Percentiles rank a stretch among this genome's conserved stretches.
Conservation (phyloP, 768 basidiomycete species). For the Xerocomus spinulosus region DNA sequence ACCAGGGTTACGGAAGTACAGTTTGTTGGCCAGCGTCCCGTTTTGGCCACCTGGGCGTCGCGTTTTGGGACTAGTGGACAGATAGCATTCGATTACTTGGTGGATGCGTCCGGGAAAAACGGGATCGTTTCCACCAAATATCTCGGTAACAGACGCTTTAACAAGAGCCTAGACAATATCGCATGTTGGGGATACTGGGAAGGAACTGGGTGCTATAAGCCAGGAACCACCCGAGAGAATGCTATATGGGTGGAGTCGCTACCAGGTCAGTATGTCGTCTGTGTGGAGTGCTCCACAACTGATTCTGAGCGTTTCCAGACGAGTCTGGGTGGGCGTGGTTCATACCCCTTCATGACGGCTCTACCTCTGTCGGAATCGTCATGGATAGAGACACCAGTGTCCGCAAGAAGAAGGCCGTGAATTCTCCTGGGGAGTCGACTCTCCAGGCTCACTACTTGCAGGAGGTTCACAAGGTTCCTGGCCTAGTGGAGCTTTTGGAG, state of each 20-base stretch:
- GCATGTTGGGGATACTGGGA: conserved; percentile 39
- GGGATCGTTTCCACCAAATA: conserved; percentile 23
- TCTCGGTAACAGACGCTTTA: conserved; percentile 33
- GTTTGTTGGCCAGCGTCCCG: conserved; percentile 1
- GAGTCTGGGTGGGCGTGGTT: conserved; percentile 58
- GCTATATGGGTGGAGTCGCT: conserved; percentile 37
- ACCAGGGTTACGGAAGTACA: conserved; percentile 5
- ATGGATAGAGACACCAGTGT: conserved; percentile 36
- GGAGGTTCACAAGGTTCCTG: conserved; percentile 5
- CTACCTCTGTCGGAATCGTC: conserved; percentile 51
- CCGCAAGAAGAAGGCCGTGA: conserved; percentile 19
- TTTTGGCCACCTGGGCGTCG: conserved; percentile 1
- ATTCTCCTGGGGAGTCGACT: neutral
- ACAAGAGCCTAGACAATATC: conserved; percentile 30
- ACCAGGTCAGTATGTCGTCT: neutral
- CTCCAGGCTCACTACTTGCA: conserved; percentile 5
- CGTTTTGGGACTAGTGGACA: neutral
- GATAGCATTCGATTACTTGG: conserved; percentile 4
- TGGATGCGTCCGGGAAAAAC: conserved; percentile 12
- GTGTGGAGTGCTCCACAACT: neutral
- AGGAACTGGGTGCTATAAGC: conserved; percentile 25
- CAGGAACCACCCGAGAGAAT: conserved; percentile 31
- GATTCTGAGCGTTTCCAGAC: conserved; percentile 31
- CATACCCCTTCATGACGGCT: conserved; percentile 47
- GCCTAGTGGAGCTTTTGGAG: neutral